Conservation (phyloP, 164 flowering plant genomes). For the Kingdonia uniflora region DNA sequence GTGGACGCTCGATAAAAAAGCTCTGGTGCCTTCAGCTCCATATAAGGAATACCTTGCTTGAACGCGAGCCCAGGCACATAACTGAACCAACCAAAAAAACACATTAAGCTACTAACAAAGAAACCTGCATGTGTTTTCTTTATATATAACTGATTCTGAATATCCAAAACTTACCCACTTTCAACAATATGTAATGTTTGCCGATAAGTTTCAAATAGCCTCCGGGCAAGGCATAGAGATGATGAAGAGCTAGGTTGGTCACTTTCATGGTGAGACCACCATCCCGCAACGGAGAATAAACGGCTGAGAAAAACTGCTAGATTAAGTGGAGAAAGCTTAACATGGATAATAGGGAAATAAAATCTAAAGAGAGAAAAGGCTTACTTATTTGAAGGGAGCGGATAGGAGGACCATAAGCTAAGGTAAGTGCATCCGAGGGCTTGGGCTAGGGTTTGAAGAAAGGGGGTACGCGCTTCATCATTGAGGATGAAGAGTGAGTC, state of each 20-base stretch:
- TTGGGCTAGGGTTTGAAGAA: slow-evolving; percentile 26
- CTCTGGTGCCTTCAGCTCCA: slow-evolving; percentile 34
- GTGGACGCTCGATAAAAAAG: slow-evolving; percentile 29
- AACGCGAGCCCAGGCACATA: slow-evolving; percentile 64
- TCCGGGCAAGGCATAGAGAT: slow-evolving; percentile 22
- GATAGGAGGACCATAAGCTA: slow-evolving; percentile 59
- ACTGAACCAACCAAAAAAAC: slow-evolving; percentile 13
- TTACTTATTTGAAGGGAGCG: slow-evolving; percentile 31
- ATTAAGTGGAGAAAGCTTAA: too few species aligned
- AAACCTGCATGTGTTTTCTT: too few species aligned
- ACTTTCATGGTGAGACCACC: slow-evolving; percentile 21
- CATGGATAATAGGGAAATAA: too few species aligned
- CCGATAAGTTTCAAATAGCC: slow-evolving; percentile 37
- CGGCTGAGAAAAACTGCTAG: slow-evolving; percentile 28
- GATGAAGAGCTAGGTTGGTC: slow-evolving; percentile 31
- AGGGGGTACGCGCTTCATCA: slow-evolving; percentile 19
- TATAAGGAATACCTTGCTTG: slow-evolving; percentile 34
- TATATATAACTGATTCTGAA: neutral
- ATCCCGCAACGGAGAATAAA: slow-evolving; percentile 34
- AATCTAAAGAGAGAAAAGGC: slow-evolving; percentile 5
- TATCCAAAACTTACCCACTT: slow-evolving; percentile 17
- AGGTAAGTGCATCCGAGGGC: slow-evolving; percentile 45
- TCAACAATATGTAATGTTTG: slow-evolving; percentile 14
- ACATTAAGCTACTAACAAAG: neutral
- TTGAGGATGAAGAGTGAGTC: slow-evolving; percentile 35